Evolutionary conservation across 768 basidiomycete genomes (phyloP).

Genomic region (Mycena galericulata): DNA sequence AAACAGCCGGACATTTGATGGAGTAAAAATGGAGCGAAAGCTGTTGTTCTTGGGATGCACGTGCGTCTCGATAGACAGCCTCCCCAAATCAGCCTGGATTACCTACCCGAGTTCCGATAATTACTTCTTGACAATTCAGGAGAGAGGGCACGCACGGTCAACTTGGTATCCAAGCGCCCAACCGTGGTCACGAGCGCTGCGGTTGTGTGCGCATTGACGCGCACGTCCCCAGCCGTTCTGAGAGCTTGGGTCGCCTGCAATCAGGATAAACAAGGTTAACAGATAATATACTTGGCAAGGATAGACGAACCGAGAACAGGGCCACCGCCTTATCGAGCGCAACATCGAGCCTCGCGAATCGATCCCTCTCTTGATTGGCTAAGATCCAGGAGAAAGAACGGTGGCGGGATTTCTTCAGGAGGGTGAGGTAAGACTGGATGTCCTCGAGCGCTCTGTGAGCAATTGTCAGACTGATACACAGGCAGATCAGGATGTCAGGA

Average conservation of each 20-base stretch:
- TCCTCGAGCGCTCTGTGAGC: background rate
- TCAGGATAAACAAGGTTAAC: too few species aligned
- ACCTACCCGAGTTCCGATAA: background rate
- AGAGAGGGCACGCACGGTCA: background rate
- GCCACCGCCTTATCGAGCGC: background rate
- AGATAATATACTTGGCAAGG: too few species aligned
- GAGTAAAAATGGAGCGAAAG: background rate
- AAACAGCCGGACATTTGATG: background rate
- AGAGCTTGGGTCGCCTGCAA: background rate
- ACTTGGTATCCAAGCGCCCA: background rate
- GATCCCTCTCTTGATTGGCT: background rate
- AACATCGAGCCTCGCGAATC: background rate
- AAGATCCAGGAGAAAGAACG: background rate
- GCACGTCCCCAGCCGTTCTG: background rate
- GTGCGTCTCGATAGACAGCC: too few species aligned
- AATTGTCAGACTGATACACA: too few species aligned
- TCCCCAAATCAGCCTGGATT: background rate
- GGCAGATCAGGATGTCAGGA: too few species aligned
- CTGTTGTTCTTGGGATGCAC: background rate
- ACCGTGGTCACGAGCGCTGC: background rate
- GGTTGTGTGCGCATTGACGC: background rate
- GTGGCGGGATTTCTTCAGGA: background rate
- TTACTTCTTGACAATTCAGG: background rate
- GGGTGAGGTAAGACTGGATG: background rate
- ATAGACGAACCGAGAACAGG: slow-evolving; percentile 1